Conservation (phyloP, 768 basidiomycete genomes). For the Lentinus tigrinus region DNA sequence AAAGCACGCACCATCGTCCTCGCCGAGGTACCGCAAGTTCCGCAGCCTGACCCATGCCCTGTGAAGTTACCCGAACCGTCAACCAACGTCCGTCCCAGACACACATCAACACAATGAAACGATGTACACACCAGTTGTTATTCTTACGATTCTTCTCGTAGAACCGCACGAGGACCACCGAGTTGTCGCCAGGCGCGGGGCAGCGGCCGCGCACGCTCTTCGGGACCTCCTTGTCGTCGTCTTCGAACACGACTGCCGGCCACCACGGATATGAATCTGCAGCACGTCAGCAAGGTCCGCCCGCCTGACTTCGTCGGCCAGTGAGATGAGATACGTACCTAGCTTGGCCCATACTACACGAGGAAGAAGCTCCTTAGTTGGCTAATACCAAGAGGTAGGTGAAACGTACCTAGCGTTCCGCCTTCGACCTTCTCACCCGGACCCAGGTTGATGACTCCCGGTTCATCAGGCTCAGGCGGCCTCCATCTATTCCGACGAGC, state of each 20-base stretch:
- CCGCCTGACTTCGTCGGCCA: not conserved
- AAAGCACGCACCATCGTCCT: conserved; percentile 55
- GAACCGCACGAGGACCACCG: conserved; percentile 71
- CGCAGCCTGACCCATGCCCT: conserved; percentile 66
- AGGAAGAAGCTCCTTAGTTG: not conserved
- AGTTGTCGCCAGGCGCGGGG: conserved; percentile 15
- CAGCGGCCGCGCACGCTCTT: conserved; percentile 19
- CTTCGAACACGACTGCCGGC: conserved; percentile 75
- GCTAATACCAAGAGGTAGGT: not conserved
- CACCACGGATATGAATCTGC: conserved; percentile 84
- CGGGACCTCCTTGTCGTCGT: conserved; percentile 58
- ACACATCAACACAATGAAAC: not conserved
- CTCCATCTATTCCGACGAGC: not conserved
- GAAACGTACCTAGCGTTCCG: conserved; percentile 64
- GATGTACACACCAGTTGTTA: conserved; percentile 49
- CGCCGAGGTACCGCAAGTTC: conserved; percentile 65
- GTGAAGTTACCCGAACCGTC: not conserved
- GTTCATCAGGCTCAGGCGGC: conserved; percentile 18
- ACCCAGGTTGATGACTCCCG: conserved; percentile 34
- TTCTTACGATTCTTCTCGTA: conserved; percentile 63
- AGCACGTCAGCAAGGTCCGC: not conserved
- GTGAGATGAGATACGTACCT: conserved; percentile 32
- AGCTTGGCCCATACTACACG: conserved; percentile 81
- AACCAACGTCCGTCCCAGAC: too few relatives aligned
- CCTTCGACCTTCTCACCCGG: conserved; percentile 41